Conservation (phyloP, 768 basidiomycete genomes). For the Termitomyces sp. region DNA sequence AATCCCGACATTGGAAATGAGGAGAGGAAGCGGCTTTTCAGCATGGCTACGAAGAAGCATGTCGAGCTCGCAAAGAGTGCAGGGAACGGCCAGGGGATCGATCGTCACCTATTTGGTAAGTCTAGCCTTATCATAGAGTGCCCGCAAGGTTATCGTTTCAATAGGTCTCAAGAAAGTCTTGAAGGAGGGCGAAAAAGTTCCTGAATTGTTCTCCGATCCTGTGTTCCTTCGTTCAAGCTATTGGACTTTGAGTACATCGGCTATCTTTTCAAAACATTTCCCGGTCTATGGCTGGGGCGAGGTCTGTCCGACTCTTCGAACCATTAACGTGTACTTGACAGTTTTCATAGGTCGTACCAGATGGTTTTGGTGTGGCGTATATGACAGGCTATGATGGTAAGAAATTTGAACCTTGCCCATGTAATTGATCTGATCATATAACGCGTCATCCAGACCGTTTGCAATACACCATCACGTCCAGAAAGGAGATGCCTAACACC, state of each 20-base stretch:
- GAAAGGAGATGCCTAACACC: conserved; percentile 78
- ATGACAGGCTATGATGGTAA: conserved; percentile 84
- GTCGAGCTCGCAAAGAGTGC: conserved; percentile 60
- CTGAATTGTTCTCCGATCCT: conserved; percentile 73
- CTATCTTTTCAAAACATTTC: conserved; percentile 83
- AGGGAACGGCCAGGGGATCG: conserved; percentile 71
- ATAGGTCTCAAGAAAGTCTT: conserved; percentile 71
- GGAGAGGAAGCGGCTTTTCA: conserved; percentile 51
- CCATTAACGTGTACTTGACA: neutral
- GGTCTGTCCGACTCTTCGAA: conserved; percentile 29
- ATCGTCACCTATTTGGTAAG: conserved; percentile 84
- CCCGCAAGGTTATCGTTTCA: neutral
- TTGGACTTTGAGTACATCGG: conserved; percentile 91
- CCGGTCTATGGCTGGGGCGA: conserved; percentile 92
- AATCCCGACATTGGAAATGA: conserved; percentile 35
- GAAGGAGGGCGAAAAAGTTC: conserved; percentile 56
- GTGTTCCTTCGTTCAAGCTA: conserved; percentile 66
- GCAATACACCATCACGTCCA: conserved; percentile 85
- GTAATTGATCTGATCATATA: neutral
- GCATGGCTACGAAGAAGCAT: conserved; percentile 61
- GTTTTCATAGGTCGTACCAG: conserved; percentile 66
- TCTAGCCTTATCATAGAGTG: neutral
- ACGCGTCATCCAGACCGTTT: conserved; percentile 52
- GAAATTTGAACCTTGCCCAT: conserved; percentile 15
- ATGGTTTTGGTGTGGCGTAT: conserved; percentile 94